These are phyloP conservation scores for Nemania diffusa DNA, from an alignment of 2,329 filamentous ascomycete genomes.

Conservation along the genomic window DNA sequence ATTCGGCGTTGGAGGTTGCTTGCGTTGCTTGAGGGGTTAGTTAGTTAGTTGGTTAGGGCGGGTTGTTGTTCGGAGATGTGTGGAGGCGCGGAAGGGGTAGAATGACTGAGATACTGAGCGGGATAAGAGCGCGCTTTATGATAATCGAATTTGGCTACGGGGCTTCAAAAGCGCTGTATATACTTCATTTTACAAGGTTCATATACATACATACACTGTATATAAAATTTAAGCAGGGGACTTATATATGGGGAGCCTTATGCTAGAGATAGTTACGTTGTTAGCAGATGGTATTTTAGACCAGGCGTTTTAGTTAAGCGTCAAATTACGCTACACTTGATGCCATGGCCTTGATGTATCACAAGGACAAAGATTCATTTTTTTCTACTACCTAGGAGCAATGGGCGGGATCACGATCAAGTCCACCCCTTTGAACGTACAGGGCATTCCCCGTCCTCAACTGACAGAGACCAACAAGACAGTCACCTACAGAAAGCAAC, in stretches of 20 bases:
- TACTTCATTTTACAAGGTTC: neutral
- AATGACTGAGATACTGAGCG: neutral
- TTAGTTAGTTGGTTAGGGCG: too few species aligned
- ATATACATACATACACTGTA: neutral
- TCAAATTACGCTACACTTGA: constrained; percentile 1
- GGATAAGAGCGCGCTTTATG: neutral
- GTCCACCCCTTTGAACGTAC: constrained; percentile 86
- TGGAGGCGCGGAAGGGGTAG: neutral
- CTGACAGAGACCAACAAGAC: constrained; percentile 37
- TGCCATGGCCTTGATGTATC: neutral
- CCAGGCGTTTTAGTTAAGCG: neutral
- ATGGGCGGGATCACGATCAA: constrained; percentile 82
- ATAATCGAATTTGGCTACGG: neutral
- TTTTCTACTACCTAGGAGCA: constrained; percentile 43
- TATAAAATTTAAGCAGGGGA: neutral
- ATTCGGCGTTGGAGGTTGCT: constrained; percentile 23
- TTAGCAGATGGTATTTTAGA: neutral
- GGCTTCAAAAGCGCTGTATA: neutral
- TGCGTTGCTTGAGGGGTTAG: constrained; percentile 12
- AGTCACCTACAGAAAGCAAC: constrained; percentile 41
- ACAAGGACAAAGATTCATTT: constrained; percentile 34
- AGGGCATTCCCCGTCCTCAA: constrained; percentile 93
- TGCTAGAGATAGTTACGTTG: neutral
- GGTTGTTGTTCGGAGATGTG: neutral
- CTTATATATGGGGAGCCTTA: neutral